phyloP scores from a whole-genome alignment of 805 yeast species.

The Metschnikowia cubensis region DNA sequence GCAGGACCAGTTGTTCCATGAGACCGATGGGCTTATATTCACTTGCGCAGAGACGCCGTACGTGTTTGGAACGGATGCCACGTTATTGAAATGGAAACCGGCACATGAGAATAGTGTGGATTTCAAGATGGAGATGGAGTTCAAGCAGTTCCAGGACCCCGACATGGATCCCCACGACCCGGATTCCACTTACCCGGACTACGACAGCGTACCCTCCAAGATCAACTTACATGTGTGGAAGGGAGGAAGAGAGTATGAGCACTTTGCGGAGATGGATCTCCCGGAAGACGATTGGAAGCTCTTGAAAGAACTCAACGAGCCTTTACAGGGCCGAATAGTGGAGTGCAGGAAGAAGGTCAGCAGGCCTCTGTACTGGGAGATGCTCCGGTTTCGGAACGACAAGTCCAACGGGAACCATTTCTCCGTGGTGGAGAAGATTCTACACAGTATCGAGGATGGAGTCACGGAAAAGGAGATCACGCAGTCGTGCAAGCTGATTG shows the following conservation, averaged over 20 bases:
- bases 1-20: slow-evolving; percentile 72
- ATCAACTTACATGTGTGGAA: slow-evolving; percentile 73
- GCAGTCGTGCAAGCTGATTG: slow-evolving; percentile 53
- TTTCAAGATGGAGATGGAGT: slow-evolving; percentile 64
- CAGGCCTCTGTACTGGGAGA: slow-evolving; percentile 65
- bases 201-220: slow-evolving; percentile 67
- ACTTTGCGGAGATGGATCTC: slow-evolving; percentile 61
- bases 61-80: slow-evolving; percentile 80
- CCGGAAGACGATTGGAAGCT: slow-evolving; percentile 77
- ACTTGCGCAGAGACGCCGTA: slow-evolving; percentile 90
- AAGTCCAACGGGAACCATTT: slow-evolving; percentile 84
- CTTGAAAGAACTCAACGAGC: slow-evolving; percentile 66
- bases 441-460: slow-evolving; percentile 81
- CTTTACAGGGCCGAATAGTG: slow-evolving; percentile 82
- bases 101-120: slow-evolving; percentile 93
- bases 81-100: slow-evolving; percentile 94
- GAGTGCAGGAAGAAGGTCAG: slow-evolving; percentile 71
- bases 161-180: slow-evolving; percentile 65
- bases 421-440: slow-evolving; percentile 74
- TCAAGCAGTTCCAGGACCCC: slow-evolving; percentile 55
- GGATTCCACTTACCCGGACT: slow-evolving; percentile 69
- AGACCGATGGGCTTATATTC: slow-evolving; percentile 89
- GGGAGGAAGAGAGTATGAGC: slow-evolving; percentile 59
- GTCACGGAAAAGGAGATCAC: slow-evolving; percentile 76
- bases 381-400: slow-evolving; percentile 89